phyloP scores from a whole-genome alignment of 2,329 filamentous ascomycete species.

The Pyricularia pennisetigena region DNA sequence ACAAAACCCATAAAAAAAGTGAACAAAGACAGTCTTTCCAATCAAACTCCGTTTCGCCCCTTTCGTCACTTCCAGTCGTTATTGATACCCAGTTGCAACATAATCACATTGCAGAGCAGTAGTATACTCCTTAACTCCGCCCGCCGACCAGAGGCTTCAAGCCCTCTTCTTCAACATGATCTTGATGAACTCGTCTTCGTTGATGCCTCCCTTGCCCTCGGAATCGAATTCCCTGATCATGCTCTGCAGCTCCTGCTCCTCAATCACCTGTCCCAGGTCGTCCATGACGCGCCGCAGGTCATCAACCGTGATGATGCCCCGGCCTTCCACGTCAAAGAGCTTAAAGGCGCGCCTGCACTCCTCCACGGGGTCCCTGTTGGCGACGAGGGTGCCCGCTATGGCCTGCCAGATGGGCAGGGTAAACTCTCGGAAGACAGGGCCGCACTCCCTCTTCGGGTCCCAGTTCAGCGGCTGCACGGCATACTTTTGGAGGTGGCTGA shows the following conservation, averaged over 20 bases:
- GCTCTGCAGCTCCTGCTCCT: constrained; percentile 82
- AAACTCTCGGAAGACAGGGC: constrained; percentile 61
- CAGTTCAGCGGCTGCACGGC: constrained; percentile 60
- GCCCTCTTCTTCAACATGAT: constrained; percentile 37
- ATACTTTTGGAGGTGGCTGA: constrained; percentile 69
- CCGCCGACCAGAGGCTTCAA: not conserved
- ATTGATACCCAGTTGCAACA: not conserved
- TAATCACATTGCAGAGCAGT: not conserved
- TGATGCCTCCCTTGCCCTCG: constrained; percentile 76
- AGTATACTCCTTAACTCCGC: not conserved
- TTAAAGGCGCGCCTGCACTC: constrained; percentile 88
- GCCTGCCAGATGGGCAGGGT: constrained; percentile 63
- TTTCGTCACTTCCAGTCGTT: not conserved
- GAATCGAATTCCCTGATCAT: constrained; percentile 99
- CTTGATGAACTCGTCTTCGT: constrained; percentile 58
- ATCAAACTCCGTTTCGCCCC: not conserved
- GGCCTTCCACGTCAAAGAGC: constrained; percentile 86
- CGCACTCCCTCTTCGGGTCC: constrained; percentile 41
- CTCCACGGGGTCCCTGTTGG: constrained; percentile 75
- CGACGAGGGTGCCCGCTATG: constrained; percentile 71
- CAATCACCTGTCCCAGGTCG: constrained; percentile 84
- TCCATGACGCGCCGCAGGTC: constrained; percentile 81
- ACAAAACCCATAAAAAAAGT: not conserved
- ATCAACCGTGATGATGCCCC: constrained; percentile 81
- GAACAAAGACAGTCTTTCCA: not conserved